Evolutionary conservation across 2,329 filamentous ascomycete genomes (phyloP).

Genomic region (Leptographium radiaticola): DNA sequence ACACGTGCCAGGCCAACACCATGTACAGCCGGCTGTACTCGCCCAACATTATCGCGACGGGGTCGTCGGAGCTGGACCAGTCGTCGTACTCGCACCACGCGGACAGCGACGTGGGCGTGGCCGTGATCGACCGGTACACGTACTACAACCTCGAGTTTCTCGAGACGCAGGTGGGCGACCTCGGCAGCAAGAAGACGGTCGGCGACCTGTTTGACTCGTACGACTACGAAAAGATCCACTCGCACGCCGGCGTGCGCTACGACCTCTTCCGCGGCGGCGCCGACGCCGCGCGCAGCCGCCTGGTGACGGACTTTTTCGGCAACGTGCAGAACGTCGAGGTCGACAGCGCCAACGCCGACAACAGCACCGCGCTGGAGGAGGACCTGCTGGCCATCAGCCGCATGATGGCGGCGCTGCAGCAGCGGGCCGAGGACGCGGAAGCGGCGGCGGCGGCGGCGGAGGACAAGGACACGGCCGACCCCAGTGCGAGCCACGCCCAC

Average conservation of each 20-base stretch:
- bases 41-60: constrained; percentile 94
- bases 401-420: constrained; percentile 43
- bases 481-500: background rate
- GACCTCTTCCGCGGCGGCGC: constrained; percentile 88
- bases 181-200: constrained; percentile 76
- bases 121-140: constrained; percentile 95
- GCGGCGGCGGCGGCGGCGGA: background rate
- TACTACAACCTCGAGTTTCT: constrained; percentile 98
- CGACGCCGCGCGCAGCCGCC: constrained; percentile 58
- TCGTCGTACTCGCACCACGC: constrained; percentile 96
- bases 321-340: constrained; percentile 98
- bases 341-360: constrained; percentile 30
- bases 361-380: constrained; percentile 44
- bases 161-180: constrained; percentile 76
- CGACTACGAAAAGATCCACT: constrained; percentile 89
- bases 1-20: constrained; percentile 97
- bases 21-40: constrained; percentile 99
- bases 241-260: constrained; percentile 80
- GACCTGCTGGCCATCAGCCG: constrained; percentile 66
- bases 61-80: constrained; percentile 90
- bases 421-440: constrained; percentile 29
- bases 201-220: constrained; percentile 95
- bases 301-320: constrained; percentile 94
- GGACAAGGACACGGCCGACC: background rate
- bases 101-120: constrained; percentile 94